These are phyloP conservation scores for Astrothelium subdiscretum DNA, from an alignment of 495 filamentous ascomycete species.

Conservation along the genomic window DNA sequence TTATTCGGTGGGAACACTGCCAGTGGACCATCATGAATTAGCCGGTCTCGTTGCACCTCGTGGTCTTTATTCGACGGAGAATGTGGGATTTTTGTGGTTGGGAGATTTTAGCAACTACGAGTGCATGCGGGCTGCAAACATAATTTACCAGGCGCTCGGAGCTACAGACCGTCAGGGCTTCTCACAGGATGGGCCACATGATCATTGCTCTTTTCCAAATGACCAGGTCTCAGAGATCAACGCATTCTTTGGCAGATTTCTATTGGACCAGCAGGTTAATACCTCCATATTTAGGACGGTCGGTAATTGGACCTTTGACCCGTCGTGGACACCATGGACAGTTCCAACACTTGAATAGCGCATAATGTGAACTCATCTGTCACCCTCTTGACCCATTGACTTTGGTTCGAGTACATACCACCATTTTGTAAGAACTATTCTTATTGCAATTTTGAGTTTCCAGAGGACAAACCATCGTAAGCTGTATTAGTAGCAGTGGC, in stretches of 20 bases:
- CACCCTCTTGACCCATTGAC: no score
- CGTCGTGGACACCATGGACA: constrained; percentile 10
- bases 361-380: no score
- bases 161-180: constrained; percentile 7
- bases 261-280: constrained; percentile 5
- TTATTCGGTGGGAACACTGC: constrained; percentile 17
- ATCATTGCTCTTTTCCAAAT: constrained; percentile 11
- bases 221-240: constrained; percentile 11
- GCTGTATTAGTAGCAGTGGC: no score
- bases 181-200: constrained; percentile 12
- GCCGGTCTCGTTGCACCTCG: constrained; percentile 14
- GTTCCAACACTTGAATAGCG: constrained; percentile 1
- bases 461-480: no score
- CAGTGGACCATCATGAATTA: constrained; percentile 17
- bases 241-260: constrained; percentile 8
- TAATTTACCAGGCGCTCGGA: constrained; percentile 9
- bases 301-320: constrained; percentile 10
- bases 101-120: constrained; percentile 12
- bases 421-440: no score
- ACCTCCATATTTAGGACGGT: constrained; percentile 10
- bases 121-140: constrained; percentile 13
- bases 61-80: constrained; percentile 10
- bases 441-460: no score
- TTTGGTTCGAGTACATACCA: no score
- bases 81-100: constrained; percentile 11